These are phyloP conservation scores for Trichoderma harzianum DNA, from an alignment of 2,329 filamentous ascomycete species.

Conservation along the genomic window DNA sequence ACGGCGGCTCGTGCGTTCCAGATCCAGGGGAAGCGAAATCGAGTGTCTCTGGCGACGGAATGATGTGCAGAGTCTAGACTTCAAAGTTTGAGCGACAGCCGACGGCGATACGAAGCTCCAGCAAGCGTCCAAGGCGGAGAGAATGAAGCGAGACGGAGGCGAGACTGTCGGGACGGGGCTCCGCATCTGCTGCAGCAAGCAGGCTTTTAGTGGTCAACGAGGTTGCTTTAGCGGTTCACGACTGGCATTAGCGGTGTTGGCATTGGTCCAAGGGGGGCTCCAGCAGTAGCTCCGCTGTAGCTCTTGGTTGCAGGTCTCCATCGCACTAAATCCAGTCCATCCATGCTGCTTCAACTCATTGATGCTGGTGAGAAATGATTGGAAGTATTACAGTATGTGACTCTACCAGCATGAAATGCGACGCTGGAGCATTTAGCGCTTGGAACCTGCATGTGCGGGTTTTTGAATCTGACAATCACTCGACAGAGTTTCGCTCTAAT, in stretches of 20 bases:
- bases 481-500: not conserved
- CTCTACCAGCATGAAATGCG: not conserved
- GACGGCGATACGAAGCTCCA: conserved; percentile 1
- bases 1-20: not conserved
- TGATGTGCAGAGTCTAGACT: not conserved
- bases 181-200: not conserved
- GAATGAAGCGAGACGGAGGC: not conserved
- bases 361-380: not conserved
- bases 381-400: not conserved
- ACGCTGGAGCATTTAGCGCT: not conserved
- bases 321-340: not conserved
- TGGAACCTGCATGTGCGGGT: conserved; percentile 1
- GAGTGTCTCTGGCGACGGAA: conserved; percentile 2
- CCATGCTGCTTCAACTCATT: not conserved
- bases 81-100: not conserved
- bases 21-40: conserved; percentile 3
- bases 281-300: not conserved
- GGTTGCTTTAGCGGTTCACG: not conserved
- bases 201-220: not conserved
- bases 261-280: not conserved
- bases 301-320: not conserved
- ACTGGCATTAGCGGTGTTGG: not conserved
- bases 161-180: not conserved
- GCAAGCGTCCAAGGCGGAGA: not conserved
- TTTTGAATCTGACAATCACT: conserved; percentile 1